Conservation (phyloP, 306 rosid species). For the Fagus sylvatica region DNA sequence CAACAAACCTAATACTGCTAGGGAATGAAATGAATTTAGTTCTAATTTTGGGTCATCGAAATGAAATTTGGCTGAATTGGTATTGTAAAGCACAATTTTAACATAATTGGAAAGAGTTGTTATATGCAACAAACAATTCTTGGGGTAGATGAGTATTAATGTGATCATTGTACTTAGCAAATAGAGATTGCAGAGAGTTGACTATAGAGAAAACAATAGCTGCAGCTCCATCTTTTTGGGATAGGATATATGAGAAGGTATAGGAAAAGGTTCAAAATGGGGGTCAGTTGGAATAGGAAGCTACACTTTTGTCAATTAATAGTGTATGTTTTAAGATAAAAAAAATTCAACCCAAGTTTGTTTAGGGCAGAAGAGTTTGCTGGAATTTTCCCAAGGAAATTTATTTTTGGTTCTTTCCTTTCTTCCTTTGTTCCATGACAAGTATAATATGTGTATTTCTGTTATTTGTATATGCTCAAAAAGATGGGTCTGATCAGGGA, state of each 20-base stretch:
- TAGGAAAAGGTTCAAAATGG: not conserved
- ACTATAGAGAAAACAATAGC: not conserved
- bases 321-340: not conserved
- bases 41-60: not conserved
- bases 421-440: not conserved
- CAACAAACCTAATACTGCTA: not conserved
- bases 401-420: not conserved
- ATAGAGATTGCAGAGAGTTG: not conserved
- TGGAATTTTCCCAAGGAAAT: not conserved
- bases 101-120: too few relatives aligned
- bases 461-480: not conserved
- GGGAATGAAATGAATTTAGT: not conserved
- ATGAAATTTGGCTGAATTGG: not conserved
- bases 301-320: not conserved
- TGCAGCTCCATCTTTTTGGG: not conserved
- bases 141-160: too few relatives aligned
- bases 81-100: not conserved
- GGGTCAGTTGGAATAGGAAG: not conserved
- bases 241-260: not conserved
- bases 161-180: not conserved
- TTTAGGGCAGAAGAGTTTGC: not conserved
- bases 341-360: not conserved
- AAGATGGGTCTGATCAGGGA: not conserved
- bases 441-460: not conserved
- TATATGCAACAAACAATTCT: too few relatives aligned